Base-by-base conservation (phyloP, 2,329 filamentous ascomycete species). In the Hymenoscyphus infarciens region DNA sequence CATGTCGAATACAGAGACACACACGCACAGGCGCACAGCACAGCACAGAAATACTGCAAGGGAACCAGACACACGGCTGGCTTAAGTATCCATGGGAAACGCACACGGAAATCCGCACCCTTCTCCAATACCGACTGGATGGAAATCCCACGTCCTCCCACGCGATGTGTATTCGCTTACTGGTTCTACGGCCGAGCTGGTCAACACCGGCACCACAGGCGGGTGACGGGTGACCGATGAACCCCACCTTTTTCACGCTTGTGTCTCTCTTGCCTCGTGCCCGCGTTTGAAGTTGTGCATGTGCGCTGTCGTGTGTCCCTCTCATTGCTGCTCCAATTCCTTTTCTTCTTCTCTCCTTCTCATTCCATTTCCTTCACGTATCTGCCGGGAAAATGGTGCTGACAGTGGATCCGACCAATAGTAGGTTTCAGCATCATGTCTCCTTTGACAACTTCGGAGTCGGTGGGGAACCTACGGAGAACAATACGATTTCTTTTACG, bases 361-460 rank as follows among this genome's bases (percentile, higher is more conserved):
- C 25, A 8, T 55, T 53, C 45, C 53, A 31, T 57, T 42, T 55
- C 33, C 27, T 64, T 29, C 22, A 55, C 5, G 49, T 60, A 49
- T 54, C 13, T 56, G 60, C 45, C 56, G 55, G 42, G 56, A 67
- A 55, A 39, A 70, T 72, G 70, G 57, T 65, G 59, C 68, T 72
- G 63, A 72, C 65, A 59, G 63, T 65, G 54, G 63, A 67, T 63
- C 31, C 67, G 16, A 62, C 63, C 38, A 68, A 69, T 61, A 72
- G 85, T 61, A 83, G 84, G 61, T 91, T 89, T 74, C 81, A 86
- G 62, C 80, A 83, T 53, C 86, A 87, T 67, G 87, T 91, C 38
- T 87, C 86, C n/a, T 91, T 91, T 73, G 87, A 91, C 74, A 91
- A 88, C 1, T 90, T 91, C 71, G 80, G 84, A 65, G 42, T 49